Percentiles rank a stretch among this genome's conserved stretches.
Evolutionary conservation across 1,284 basidiomycete genomes (phyloP).

Genomic region (Sanghuangporus baumii): DNA sequence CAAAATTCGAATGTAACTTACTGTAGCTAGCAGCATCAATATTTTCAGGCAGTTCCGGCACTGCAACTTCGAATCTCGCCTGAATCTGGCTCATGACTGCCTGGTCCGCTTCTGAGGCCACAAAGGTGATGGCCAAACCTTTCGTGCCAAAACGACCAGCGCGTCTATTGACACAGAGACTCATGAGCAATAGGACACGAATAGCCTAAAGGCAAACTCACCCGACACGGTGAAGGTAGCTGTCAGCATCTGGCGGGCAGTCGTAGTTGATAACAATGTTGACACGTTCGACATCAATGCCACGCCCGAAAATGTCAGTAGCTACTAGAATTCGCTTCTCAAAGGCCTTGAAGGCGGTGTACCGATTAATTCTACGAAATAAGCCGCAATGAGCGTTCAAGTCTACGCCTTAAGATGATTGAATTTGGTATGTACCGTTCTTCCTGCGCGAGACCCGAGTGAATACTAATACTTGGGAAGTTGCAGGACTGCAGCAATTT

Average conservation of each 20-base stretch:
- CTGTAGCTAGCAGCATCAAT: constrained; percentile 88
- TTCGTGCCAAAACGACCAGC: constrained; percentile 99
- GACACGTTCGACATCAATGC: constrained; percentile 96
- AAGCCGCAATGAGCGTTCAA: constrained; percentile 12
- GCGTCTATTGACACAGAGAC: constrained; percentile 46
- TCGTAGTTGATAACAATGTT: constrained; percentile 98
- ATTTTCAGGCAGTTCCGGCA: constrained; percentile 88
- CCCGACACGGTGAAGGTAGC: constrained; percentile 98
- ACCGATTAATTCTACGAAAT: constrained; percentile 78
- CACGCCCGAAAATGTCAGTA: constrained; percentile 95
- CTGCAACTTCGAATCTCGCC: constrained; percentile 88
- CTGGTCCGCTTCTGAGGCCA: constrained; percentile 87
- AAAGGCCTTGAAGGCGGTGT: constrained; percentile 98
- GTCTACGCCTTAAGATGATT: constrained; percentile 8
- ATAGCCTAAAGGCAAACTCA: constrained; percentile 29
- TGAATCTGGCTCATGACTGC: constrained; percentile 93
- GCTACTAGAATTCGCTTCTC: constrained; percentile 99
- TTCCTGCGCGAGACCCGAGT: constrained; percentile 91
- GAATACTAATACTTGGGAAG: constrained; percentile 97
- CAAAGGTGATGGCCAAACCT: constrained; percentile 98
- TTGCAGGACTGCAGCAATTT: constrained; percentile 96
- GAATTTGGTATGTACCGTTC: constrained; percentile 68
- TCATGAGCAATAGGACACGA: not conserved
- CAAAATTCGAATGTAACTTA: constrained; percentile 36
- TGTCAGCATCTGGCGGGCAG: constrained; percentile 94